Conservation (phyloP, 495 filamentous ascomycete species). For the Podospora tetraspora region DNA sequence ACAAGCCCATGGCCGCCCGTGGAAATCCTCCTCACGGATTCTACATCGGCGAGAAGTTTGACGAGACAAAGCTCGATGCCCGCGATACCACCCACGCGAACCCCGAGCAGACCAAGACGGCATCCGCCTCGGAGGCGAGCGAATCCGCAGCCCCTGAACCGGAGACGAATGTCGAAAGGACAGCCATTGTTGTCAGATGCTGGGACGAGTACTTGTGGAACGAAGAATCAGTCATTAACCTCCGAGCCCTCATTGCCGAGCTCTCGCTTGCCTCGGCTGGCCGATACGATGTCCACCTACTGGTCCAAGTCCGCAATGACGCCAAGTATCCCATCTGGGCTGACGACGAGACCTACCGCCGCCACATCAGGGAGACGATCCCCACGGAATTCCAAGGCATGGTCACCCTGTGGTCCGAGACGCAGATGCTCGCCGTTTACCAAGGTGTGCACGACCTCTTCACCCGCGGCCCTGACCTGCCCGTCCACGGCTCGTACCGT, state of each 20-base stretch:
- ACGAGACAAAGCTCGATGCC: slow-evolving; percentile 5
- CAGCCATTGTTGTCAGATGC: slow-evolving; percentile 68
- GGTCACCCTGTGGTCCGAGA: slow-evolving; percentile 84
- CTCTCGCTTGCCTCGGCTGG: slow-evolving; percentile 69
- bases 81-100: slow-evolving; percentile 3
- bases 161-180: slow-evolving; percentile 44
- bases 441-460: slow-evolving; percentile 71
- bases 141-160: slow-evolving; percentile 7
- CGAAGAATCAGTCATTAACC: slow-evolving; percentile 61
- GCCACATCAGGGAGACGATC: slow-evolving; percentile 59
- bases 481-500: slow-evolving; percentile 86
- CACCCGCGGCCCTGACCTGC: slow-evolving; percentile 58
- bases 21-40: slow-evolving; percentile 40
- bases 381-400: slow-evolving; percentile 86
- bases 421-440: slow-evolving; percentile 85
- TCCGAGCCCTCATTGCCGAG: slow-evolving; percentile 73
- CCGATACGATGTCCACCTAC: slow-evolving; percentile 74
- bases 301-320: slow-evolving; percentile 71
- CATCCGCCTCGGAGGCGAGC: not conserved
- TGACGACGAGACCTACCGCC: slow-evolving; percentile 51
- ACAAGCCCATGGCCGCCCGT: slow-evolving; percentile 40
- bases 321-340: slow-evolving; percentile 58
- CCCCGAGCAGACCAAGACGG: slow-evolving; percentile 46
- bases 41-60: slow-evolving; percentile 31
- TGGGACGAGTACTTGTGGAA: slow-evolving; percentile 69